A percentile compares a stretch with the other conserved stretches of the same genome.
Conservation (phyloP, 164 flowering plant genomes). For the Annona cherimola region DNA sequence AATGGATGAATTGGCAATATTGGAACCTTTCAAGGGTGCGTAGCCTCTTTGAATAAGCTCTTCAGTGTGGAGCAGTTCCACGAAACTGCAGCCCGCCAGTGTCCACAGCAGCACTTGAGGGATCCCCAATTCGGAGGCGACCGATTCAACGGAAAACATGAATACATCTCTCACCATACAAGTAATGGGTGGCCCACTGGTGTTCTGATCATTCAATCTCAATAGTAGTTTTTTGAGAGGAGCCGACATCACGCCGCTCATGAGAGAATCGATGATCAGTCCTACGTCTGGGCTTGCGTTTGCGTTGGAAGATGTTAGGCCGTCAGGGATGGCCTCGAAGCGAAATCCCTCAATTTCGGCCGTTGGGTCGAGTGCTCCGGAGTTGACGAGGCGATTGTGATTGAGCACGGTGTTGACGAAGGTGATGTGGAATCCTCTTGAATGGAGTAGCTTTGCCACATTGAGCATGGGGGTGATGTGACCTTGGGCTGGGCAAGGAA, state of each 20-base stretch:
- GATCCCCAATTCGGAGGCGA: conserved; percentile 32
- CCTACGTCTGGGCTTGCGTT: conserved; percentile 33
- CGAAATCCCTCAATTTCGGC: conserved; percentile 26
- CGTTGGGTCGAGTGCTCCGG: conserved; percentile 20
- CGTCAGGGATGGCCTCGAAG: conserved; percentile 43
- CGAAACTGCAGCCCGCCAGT: conserved; percentile 36
- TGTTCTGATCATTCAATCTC: conserved; percentile 16
- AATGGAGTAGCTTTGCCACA: conserved; percentile 33
- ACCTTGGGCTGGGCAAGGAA: conserved; percentile 39
- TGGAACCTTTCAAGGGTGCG: conserved; percentile 42
- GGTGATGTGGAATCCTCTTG: conserved; percentile 31
- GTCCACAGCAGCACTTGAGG: conserved; percentile 38
- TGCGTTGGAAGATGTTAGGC: conserved; percentile 33
- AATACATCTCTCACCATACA: conserved; percentile 37
- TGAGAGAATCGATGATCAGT: conserved; percentile 7
- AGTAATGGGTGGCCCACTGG: conserved; percentile 25
- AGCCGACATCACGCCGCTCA: conserved; percentile 10
- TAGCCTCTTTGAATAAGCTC: conserved; percentile 26
- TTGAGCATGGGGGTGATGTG: conserved; percentile 35
- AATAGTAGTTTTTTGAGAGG: conserved; percentile 26
- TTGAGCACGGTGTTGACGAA: conserved; percentile 39
- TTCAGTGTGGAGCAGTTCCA: conserved; percentile 26
- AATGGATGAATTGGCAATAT: no score
- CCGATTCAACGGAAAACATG: conserved; percentile 41
- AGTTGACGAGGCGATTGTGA: neutral